Conservation (phyloP, 257 asterid species). For the Jaltomata sinuosa region DNA sequence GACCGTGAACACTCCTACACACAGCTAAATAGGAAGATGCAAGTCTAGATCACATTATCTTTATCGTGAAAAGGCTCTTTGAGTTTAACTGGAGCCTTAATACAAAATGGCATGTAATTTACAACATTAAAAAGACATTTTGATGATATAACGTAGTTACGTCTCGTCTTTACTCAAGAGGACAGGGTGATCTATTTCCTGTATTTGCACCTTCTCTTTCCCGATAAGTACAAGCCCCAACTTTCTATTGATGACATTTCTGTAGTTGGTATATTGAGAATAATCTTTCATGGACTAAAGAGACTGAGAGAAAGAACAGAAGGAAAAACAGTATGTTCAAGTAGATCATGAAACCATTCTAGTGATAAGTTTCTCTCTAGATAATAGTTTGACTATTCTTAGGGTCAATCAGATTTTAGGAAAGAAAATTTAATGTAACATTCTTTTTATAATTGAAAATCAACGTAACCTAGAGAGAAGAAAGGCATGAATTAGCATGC, state of each 20-base stretch:
- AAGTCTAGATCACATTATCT: background rate
- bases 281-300: background rate
- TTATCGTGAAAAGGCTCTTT: background rate
- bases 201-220: background rate
- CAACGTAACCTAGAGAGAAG: background rate
- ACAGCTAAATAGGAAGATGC: background rate
- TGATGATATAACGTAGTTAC: background rate
- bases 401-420: background rate
- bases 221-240: background rate
- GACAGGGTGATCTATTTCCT: background rate
- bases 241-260: background rate
- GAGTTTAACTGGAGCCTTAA: background rate
- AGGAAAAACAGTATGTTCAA: background rate
- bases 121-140: background rate
- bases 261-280: background rate
- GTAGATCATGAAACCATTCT: background rate
- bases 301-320: background rate
- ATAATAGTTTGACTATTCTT: background rate
- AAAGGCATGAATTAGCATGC: background rate
- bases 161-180: background rate
- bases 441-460: background rate
- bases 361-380: background rate
- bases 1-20: too few relatives aligned
- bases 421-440: background rate
- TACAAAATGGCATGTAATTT: background rate